A percentile compares a stretch with the other conserved stretches of the same genome.
phyloP scores from a whole-genome alignment of 2,329 filamentous ascomycete species.

The Triangularia setosa region DNA sequence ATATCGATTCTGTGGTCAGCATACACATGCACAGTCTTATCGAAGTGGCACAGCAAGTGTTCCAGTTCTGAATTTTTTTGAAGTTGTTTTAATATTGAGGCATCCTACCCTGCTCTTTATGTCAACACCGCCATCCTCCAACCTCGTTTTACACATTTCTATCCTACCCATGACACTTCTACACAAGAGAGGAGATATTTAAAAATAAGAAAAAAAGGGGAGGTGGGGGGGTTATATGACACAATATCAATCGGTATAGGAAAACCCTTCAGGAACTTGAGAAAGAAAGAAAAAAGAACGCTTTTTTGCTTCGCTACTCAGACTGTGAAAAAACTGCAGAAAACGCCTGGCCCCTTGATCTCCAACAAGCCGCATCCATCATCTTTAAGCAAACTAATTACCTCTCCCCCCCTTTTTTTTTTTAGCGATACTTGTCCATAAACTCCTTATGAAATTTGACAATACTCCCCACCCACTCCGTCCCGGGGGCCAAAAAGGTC shows the following conservation, averaged over 20 bases:
- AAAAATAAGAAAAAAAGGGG: background rate
- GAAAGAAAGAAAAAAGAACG: background rate
- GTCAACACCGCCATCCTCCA: background rate
- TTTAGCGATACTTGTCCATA: conserved; percentile 69
- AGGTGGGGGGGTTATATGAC: background rate
- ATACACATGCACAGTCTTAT: no score
- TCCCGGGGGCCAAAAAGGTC: conserved; percentile 93
- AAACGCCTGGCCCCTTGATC: background rate
- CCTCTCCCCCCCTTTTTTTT: background rate
- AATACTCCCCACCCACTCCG: conserved; percentile 86
- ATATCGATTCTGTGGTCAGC: no score
- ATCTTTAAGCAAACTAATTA: background rate
- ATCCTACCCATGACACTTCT: background rate
- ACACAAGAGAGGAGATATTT: background rate
- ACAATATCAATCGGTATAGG: background rate
- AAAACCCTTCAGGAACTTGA: background rate
- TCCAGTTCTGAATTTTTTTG: no score
- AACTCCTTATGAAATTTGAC: conserved; percentile 89
- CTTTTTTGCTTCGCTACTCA: background rate
- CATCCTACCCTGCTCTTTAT: background rate
- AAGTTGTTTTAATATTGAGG: background rate
- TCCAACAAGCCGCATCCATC: background rate
- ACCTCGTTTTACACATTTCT: background rate
- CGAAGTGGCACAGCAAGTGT: no score
- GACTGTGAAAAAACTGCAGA: background rate